Evolutionary conservation across 305 asterid species (phyloP), one percentile per base, ranked within the genome.

Genomic region (Fraxinus sp.): DNA sequence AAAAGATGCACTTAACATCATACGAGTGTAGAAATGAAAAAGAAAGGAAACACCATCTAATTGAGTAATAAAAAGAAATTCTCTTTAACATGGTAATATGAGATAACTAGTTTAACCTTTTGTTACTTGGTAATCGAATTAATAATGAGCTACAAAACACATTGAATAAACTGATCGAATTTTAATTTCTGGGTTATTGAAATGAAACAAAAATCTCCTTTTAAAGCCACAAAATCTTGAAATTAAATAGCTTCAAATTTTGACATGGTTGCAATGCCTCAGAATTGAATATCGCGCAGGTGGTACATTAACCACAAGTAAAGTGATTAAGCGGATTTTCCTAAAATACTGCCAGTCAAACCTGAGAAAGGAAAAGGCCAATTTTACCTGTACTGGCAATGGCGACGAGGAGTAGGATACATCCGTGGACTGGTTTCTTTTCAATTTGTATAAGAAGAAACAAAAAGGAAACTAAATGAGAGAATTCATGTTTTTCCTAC

Each of bases 401-500:
- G 57, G 18, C 16, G 57, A 46, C 6, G 0, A 46, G 57, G 57
- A 46, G 18, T 46, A 46, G 57, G 57, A 46, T n/a, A 49, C 20
- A 14, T 49, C 59, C 16, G 59, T 49, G 59, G 59, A 14, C 20
- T 49, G 59, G 59, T 49, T 49, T 49, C 59, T 49, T 49, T 49
- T 49, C 59, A 3, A 49, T 14, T 49, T 49, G 59, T 14, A 49
- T 46, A 14, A 49, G 59, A 49, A 49, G 4, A 80, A n/a, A 76
- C 59, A 33, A 77, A 76, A 79, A 76, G 57, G 77, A 20, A 11
- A 43, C 62, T 18, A 43, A 43, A 57, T 57, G 83, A 26, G 22
- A 64, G 28, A 57, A 46, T 43, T 41, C 77, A 33, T 57, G 76
- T 77, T 26, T 39, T 30, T 20, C 86, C 70, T 90, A 93, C 99